Base-by-base conservation (phyloP, 306 rosid species). In the Quercus parvula region DNA sequence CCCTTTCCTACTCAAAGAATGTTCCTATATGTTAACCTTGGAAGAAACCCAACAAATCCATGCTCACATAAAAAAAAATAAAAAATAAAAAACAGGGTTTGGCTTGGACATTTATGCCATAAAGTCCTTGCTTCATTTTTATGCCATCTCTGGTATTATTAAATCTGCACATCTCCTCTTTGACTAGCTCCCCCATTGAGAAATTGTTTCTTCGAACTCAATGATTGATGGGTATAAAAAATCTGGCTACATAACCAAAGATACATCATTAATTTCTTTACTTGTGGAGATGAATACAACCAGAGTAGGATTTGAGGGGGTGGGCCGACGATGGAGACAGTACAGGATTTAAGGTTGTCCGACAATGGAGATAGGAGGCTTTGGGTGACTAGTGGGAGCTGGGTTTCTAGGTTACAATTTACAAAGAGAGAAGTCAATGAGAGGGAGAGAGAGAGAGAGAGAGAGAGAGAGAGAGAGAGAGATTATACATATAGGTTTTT, bases 1-100 rank as follows among this genome's bases (percentile, higher is more conserved):
- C 79, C 91, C 97, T 85, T 92, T 80, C 79, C 78, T 90, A 78
- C 92, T 92, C 73, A 92, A 88, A 87, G 90, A 92, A 56, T 92
- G 97, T 75, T 83, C 90, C 61, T 57, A 64, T 41, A 77, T 88
- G 56, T 84, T 84, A 15, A 87, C 91, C 33, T 73, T 84, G 1
- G 86, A 80, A 73, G 91, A 92, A 87, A 81, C 89, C 58, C 70
- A 64, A 61, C 92, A 87, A 83, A 58, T 92, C 76, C 91, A 90
- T 6, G 75, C 87, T 76, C 89, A 83, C 27, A 76, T 92, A 22
- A 22, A 22, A 22, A 22, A 22, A 22, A 22, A 22, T 22, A 22
- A 22, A 22, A n/a, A n/a, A n/a, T n/a, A 22, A 78, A 90, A 90
- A 82, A 68, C 79, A 76, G 92, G 91, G 35, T 87, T 85, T 75